Evolutionary conservation across 305 asterid genomes (phyloP), one percentile per base, ranked within the genome.

Genomic region (Solanum aculeatissimum): DNA sequence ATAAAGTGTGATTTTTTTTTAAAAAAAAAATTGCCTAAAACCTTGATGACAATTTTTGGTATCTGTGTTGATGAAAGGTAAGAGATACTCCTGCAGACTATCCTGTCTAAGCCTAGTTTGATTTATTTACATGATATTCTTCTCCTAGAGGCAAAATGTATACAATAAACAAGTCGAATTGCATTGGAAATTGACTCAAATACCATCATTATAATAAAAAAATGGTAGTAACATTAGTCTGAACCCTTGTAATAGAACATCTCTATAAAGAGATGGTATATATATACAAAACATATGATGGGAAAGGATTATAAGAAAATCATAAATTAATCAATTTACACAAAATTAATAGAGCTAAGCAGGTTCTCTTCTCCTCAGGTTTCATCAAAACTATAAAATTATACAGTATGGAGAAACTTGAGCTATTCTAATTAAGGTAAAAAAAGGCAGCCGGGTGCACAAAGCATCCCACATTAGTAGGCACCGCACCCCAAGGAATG

Each of bases 401-500:
- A 38, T 85, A 86, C 89, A 85, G 65, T 66, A 77, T 58, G 72
- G 70, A 70, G 77, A 66, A 47, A 51, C 60, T 58, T 53, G 54
- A 85, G 83, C 86, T 86, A 92, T 81, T 84, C 85, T 74, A 90
- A 72, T 58, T 90, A 79, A 82, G 89, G 94, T 7, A 6, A 62
- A 63, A 62, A 25, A 13, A 1, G 19, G 19, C 1, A 27, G 40
- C 1, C 70, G 0, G 2, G n/a, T 63, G 32, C 70, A 63, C 40
- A 63, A 63, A 63, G 11, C 40, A 63, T 63, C 70, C 70, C 40
- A 62, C 0, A 9, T 63, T 63, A 63, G 40, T 0, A 13, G n/a
- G n/a, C 0, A n/a, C 1, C 0, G 70, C 16, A 63, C 11, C 55
- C 70, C 40, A 7, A 63, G 40, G n/a, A 40, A 8, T 25, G 27